Evolutionary conservation across 1,284 basidiomycete species (phyloP), one percentile per base, ranked within the genome.

Genomic region (Cutaneotrichosporon daszewskae): DNA sequence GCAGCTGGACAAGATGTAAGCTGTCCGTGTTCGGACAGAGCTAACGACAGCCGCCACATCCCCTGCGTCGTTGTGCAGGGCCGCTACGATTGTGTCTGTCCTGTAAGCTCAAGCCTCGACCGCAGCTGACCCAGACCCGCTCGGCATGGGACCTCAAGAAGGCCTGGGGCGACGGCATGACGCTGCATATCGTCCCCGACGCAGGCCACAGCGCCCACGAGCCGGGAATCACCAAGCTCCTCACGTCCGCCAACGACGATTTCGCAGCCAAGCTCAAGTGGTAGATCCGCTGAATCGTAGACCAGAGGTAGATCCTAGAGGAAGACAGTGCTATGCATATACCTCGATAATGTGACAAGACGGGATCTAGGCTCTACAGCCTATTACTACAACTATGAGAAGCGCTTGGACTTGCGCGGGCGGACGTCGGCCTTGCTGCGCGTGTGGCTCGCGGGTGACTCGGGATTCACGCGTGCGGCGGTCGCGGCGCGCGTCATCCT

Each of bases 191-290:
- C 34, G 82, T 94, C 16, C 82, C 85, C n/a, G 87, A 92, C 68
- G 90, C 90, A 5, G 91, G 91, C 0, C 91, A 96, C 67, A 88
- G 85, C 17, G 79, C 87, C 17, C 80, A 83, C 36, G 91, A 96
- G 71, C 68, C 76, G 0, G 85, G 84, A 5, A 91, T 76, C 16
- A 73, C 80, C 17, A 81, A 83, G 65, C 69, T 85, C 37, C 76
- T 95, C 35, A 77, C 41, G 5, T 43, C 38, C 8, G 51, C 51
- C 12, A 38, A 46, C 5, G 40, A 46, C 37, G 43, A 43, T 43
- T 49, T 52, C 24, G 44, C 26, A 8, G 12, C 18, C 16, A 40
- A 27, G 19, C 24, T 51, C 32, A n/a, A 51, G 27, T 51, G 49
- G 49, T 51, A 47, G 38, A 17, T 12, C 8, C n/a, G n/a, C n/a